phyloP scores from a whole-genome alignment of 306 rosid species.

The Castanea sativa region DNA sequence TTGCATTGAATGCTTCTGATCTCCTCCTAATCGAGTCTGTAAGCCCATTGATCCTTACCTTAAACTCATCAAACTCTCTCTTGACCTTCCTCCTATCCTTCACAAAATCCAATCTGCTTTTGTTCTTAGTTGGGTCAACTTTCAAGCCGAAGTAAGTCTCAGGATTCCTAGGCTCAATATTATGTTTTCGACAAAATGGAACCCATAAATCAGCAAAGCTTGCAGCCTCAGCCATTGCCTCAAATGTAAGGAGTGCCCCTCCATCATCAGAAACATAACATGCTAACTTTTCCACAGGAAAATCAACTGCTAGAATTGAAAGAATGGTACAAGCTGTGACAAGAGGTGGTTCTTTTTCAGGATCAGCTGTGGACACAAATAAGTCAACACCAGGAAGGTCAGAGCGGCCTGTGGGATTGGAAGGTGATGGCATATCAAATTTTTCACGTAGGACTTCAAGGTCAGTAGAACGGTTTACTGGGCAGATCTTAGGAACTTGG shows the following conservation, averaged over 20 bases:
- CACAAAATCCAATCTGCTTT: conserved; percentile 44
- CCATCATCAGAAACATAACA: conserved; percentile 58
- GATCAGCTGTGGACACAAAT: conserved; percentile 53
- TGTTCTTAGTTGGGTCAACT: conserved; percentile 53
- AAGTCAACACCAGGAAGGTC: conserved; percentile 46
- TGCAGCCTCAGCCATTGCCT: conserved; percentile 63
- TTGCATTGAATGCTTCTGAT: conserved; percentile 53
- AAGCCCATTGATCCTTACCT: conserved; percentile 52
- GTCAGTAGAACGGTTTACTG: conserved; percentile 39
- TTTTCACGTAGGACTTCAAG: conserved; percentile 43
- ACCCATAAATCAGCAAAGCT: conserved; percentile 60
- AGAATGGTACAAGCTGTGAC: conserved; percentile 54
- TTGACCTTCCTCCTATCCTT: conserved; percentile 53
- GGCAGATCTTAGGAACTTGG: conserved; percentile 43
- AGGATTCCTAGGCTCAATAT: conserved; percentile 52
- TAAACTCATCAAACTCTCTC: conserved; percentile 58
- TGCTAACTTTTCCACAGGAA: conserved; percentile 50
- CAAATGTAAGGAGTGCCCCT: conserved; percentile 49
- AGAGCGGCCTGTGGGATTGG: conserved; percentile 51
- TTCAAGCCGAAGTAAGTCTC: conserved; percentile 41
- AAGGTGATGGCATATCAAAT: conserved; percentile 39
- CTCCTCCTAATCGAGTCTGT: conserved; percentile 52
- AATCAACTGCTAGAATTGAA: conserved; percentile 47
- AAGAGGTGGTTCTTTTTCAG: conserved; percentile 52
- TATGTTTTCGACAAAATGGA: conserved; percentile 51